phyloP scores from a whole-genome alignment of 441 rosid species.

The Hypseocharis bilobata region DNA sequence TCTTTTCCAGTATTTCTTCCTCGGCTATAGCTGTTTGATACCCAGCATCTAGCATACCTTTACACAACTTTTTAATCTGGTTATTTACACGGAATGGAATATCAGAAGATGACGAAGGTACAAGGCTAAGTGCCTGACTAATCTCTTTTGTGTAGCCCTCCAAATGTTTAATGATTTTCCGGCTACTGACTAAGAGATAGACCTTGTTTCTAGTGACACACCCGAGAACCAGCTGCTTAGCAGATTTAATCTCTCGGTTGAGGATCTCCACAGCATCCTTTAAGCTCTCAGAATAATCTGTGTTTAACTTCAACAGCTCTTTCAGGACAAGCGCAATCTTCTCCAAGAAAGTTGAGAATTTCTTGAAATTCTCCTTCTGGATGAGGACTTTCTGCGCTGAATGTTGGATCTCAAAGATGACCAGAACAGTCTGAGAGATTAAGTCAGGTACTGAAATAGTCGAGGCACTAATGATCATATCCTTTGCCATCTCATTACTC shows the following conservation, averaged over 20 bases:
- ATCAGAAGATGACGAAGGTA: conserved; percentile 23
- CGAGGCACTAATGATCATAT: conserved; percentile 9
- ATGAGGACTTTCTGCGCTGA: conserved; percentile 23
- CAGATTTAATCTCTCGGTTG: conserved; percentile 20
- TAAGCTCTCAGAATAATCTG: conserved; percentile 17
- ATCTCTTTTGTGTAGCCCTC: conserved; percentile 20
- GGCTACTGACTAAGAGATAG: conserved; percentile 24
- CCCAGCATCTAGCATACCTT: conserved; percentile 24
- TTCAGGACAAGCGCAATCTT: conserved; percentile 21
- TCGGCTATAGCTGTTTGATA: conserved; percentile 19
- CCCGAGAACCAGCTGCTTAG: conserved; percentile 21
- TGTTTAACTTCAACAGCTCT: conserved; percentile 22
- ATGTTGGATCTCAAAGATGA: conserved; percentile 19
- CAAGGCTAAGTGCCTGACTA: conserved; percentile 19
- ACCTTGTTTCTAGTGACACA: conserved; percentile 24
- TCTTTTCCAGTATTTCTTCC: conserved; percentile 22
- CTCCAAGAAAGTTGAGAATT: conserved; percentile 28
- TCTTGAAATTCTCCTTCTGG: conserved; percentile 29
- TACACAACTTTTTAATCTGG: conserved; percentile 22
- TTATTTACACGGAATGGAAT: conserved; percentile 16
- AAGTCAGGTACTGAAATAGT: conserved; percentile 14
- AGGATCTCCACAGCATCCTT: conserved; percentile 22
- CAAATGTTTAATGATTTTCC: conserved; percentile 20
- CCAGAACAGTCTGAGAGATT: conserved; percentile 21
- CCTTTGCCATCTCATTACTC: conserved; percentile 16